Base-by-base conservation (phyloP, 2,329 filamentous ascomycete genomes). In the Truncatella angustata region DNA sequence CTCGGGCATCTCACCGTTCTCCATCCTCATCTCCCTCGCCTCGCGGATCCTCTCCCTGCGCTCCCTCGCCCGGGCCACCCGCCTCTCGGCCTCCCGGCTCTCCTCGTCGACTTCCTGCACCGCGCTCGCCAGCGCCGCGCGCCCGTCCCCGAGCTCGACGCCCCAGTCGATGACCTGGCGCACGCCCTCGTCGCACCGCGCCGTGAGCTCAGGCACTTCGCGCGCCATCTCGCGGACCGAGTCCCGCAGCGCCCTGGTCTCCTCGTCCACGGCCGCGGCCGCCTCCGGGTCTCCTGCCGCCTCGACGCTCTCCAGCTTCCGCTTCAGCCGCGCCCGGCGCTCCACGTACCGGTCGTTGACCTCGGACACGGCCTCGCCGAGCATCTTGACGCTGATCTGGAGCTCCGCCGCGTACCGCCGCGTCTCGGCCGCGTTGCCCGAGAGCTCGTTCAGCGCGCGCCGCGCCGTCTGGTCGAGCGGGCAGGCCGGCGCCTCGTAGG, bases 91-190 rank as follows among this genome's bases (percentile, higher is more conserved):
- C 5, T 49, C 51, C 32, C 48, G 54, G 39, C 52, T 56, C 50
- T 64, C 62, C n/a, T 37, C 26, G 36, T 65, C 65, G 37, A 54
- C 52, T 35, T 66, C 66, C 49, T 65, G 60, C 36, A 76, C 62
- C 10, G 66, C 69, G 2, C 59, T 61, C 11, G 79, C 58, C 16
- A 78, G 66, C 5, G 59, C 63, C 35, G 60, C 63, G 46, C 79
- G 54, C 12, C 53, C 71, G 51, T 84, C 80, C 54, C 81, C 73
- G 2, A 82, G 63, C 55, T 75, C 75, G 37, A 70, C 72, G 50
- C 70, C 72, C 47, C 70, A 62, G 58, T 85, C 81, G 24, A 84
- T 75, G 10, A 77, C 63, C 32, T 70, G 62, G 11, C 81, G 74
- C 26, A 80, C 63, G 0, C 74, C 71, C 18, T 63, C 60, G 58